Evolutionary conservation across 2,329 filamentous ascomycete genomes (phyloP).

Genomic region (Aspergillus brunneoviolaceus): DNA sequence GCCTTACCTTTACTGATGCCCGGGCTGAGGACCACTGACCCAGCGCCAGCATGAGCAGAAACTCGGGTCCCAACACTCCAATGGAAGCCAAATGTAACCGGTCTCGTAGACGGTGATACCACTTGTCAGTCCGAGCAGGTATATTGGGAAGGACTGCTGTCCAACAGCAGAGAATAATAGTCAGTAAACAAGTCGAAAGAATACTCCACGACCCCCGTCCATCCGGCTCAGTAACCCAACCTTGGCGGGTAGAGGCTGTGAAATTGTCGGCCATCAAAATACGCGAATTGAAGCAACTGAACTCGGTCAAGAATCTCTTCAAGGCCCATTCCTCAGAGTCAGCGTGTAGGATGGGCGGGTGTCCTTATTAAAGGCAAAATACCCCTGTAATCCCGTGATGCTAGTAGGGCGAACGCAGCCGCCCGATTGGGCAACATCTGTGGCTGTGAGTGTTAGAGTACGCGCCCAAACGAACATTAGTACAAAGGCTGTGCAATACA

Average conservation of each 20-base stretch:
- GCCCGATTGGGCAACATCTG: too few relatives aligned
- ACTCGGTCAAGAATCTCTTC: too few relatives aligned
- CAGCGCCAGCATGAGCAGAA: slow-evolving; percentile 2
- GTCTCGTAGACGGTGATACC: slow-evolving; percentile 1
- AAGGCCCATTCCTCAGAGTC: too few relatives aligned
- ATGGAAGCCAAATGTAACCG: neutral
- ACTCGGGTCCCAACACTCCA: neutral
- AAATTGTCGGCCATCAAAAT: too few relatives aligned
- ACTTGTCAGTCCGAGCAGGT: neutral
- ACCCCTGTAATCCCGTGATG: too few relatives aligned
- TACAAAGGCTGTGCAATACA: too few relatives aligned
- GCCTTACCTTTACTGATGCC: neutral
- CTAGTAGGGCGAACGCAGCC: too few relatives aligned
- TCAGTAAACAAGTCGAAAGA: neutral
- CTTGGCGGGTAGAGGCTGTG: neutral
- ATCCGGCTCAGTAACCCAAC: neutral
- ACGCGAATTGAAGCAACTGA: too few relatives aligned
- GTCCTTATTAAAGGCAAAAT: too few relatives aligned
- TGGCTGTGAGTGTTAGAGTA: too few relatives aligned
- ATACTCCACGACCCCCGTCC: neutral
- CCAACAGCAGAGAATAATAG: neutral
- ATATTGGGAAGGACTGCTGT: slow-evolving; percentile 2
- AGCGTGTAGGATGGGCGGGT: too few relatives aligned
- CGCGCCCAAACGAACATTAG: too few relatives aligned
- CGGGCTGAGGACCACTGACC: slow-evolving; percentile 2